These are phyloP conservation scores for Cladophialophora yegresii DNA, from an alignment of 2,329 filamentous ascomycete species.

Conservation along the genomic window DNA sequence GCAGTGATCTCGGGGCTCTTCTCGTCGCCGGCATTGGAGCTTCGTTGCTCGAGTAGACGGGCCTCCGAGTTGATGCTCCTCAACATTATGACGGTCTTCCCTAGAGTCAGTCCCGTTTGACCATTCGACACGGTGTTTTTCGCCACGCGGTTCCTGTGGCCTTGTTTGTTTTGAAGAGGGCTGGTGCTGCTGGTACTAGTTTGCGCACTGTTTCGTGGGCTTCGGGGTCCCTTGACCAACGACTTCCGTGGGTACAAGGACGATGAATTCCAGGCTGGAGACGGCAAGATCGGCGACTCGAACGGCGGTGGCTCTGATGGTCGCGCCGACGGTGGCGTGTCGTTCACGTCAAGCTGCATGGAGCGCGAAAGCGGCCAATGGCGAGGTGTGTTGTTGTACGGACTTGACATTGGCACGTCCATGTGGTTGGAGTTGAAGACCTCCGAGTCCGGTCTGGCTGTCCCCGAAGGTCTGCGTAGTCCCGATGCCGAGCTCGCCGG, in stretches of 20 bases:
- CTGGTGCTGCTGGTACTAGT: slow-evolving; percentile 26
- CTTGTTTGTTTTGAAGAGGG: slow-evolving; percentile 31
- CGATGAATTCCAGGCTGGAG: slow-evolving; percentile 20
- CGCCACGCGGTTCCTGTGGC: slow-evolving; percentile 16
- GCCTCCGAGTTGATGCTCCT: slow-evolving; percentile 36
- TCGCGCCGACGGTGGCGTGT: slow-evolving; percentile 19
- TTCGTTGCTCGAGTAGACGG: slow-evolving; percentile 27
- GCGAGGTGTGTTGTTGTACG: slow-evolving; percentile 10
- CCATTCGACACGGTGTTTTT: slow-evolving; percentile 15
- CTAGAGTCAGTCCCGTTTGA: slow-evolving; percentile 40
- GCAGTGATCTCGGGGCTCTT: slow-evolving; percentile 6
- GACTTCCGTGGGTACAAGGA: slow-evolving; percentile 25
- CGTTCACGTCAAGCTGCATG: background rate
- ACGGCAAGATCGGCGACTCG: slow-evolving; percentile 27
- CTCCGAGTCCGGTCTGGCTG: slow-evolving; percentile 26
- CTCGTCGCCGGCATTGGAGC: background rate
- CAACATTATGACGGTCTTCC: slow-evolving; percentile 39
- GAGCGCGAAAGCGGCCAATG: slow-evolving; percentile 20
- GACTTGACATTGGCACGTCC: background rate
- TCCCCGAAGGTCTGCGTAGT: slow-evolving; percentile 14
- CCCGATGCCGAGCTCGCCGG: background rate
- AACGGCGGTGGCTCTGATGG: slow-evolving; percentile 8
- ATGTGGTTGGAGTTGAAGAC: slow-evolving; percentile 16
- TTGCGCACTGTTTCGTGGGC: slow-evolving; percentile 32
- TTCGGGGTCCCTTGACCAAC: slow-evolving; percentile 30